Conservation (phyloP, 495 filamentous ascomycete species). For the Aspergillus steynii region DNA sequence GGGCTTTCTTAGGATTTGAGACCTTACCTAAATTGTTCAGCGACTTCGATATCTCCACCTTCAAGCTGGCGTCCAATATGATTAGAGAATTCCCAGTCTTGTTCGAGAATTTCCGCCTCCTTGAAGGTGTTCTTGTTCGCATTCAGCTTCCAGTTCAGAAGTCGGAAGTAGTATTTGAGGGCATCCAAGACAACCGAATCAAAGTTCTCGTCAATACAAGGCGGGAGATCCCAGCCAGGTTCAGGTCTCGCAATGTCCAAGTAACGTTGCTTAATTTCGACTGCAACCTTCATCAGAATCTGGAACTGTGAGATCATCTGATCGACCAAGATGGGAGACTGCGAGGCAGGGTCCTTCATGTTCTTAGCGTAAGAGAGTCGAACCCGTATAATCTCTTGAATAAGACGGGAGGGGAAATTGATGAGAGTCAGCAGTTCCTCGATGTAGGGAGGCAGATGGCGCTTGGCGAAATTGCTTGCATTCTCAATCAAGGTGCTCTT, state of each 20-base stretch:
- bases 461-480: constrained; percentile 78
- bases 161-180: constrained; percentile 94
- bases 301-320: constrained; percentile 98
- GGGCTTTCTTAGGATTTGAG: not conserved
- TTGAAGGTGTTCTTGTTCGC: constrained; percentile 99
- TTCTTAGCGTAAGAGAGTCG: constrained; percentile 89
- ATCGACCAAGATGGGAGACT: constrained; percentile 87
- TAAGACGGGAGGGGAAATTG: constrained; percentile 92
- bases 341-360: constrained; percentile 86
- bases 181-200: constrained; percentile 95
- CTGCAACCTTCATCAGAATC: constrained; percentile 85
- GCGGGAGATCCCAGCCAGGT: constrained; percentile 90
- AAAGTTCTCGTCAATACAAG: constrained; percentile 95
- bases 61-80: constrained; percentile 84
- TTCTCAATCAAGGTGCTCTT: constrained; percentile 90
- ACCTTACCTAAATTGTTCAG: constrained; percentile 87
- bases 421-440: constrained; percentile 94
- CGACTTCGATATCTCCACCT: constrained; percentile 93
- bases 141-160: constrained; percentile 95
- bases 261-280: constrained; percentile 89
- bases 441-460: constrained; percentile 94
- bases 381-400: constrained; percentile 94
- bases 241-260: constrained; percentile 80
- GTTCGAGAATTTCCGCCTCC: constrained; percentile 93
- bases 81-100: constrained; percentile 96